phyloP scores from a whole-genome alignment of 2,329 filamentous ascomycete species.

The Fusarium longipes region DNA sequence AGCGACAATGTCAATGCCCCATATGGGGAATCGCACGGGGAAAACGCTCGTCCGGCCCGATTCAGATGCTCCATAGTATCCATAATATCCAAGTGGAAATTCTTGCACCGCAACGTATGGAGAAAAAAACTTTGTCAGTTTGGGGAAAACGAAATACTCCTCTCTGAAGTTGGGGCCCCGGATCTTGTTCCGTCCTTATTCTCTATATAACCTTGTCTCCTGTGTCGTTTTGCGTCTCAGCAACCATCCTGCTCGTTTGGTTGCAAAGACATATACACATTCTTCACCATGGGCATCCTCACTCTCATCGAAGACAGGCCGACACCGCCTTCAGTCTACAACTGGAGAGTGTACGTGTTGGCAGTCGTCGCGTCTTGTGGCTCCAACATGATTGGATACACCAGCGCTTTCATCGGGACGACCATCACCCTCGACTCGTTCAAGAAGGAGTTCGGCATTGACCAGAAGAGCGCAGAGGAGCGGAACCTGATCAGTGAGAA shows the following conservation, averaged over 20 bases:
- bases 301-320: constrained; percentile 52
- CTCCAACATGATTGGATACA: constrained; percentile 56
- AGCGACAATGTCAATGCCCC: constrained; percentile 6
- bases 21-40: constrained; percentile 23
- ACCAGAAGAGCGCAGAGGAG: constrained; percentile 53
- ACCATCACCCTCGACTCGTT: constrained; percentile 73
- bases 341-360: constrained; percentile 50
- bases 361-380: constrained; percentile 53
- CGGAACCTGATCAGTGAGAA: constrained; percentile 51
- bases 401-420: constrained; percentile 73
- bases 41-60: constrained; percentile 32
- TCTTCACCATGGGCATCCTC: constrained; percentile 45
- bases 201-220: constrained; percentile 11
- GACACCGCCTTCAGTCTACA: constrained; percentile 54
- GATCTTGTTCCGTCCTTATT: constrained; percentile 10
- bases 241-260: constrained; percentile 1
- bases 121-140: constrained; percentile 23
- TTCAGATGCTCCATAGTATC: constrained; percentile 19
- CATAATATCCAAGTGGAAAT: constrained; percentile 19
- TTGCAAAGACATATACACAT: neutral
- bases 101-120: constrained; percentile 22
- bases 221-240: neutral
- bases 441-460: constrained; percentile 68
- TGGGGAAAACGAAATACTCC: constrained; percentile 16
- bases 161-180: constrained; percentile 22